phyloP scores from a whole-genome alignment of 805 yeast genomes.

The Saccharomycopsis fibuligera region DNA sequence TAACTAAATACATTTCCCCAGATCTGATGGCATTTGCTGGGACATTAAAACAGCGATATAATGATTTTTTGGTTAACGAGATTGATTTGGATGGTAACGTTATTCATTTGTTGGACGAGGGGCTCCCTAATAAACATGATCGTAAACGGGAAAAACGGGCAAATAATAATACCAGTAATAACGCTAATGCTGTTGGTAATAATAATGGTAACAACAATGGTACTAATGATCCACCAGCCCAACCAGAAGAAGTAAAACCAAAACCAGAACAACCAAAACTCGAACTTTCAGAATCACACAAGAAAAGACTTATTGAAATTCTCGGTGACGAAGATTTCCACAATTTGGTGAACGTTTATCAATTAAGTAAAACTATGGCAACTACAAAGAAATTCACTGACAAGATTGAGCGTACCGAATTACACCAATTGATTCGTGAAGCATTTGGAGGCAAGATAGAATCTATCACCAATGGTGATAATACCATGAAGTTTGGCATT shows the following conservation, averaged over 20 bases:
- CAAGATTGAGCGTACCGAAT: slow-evolving; percentile 65
- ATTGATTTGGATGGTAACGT: slow-evolving; percentile 63
- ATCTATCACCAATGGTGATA: slow-evolving; percentile 64
- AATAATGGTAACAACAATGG: slow-evolving; percentile 19
- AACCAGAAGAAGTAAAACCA: slow-evolving; percentile 21
- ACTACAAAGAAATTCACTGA: slow-evolving; percentile 52
- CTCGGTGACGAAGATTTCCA: slow-evolving; percentile 13
- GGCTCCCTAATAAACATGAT: slow-evolving; percentile 47
- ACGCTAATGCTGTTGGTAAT: slow-evolving; percentile 20
- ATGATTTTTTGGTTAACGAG: slow-evolving; percentile 93
- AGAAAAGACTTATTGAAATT: slow-evolving; percentile 2
- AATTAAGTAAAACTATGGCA: slow-evolving; percentile 50
- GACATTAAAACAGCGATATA: slow-evolving; percentile 76
- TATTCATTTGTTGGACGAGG: slow-evolving; percentile 69
- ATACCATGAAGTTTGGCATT: slow-evolving; percentile 58
- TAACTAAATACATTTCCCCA: slow-evolving; percentile 57
- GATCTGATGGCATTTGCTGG: slow-evolving; percentile 66
- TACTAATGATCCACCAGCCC: background rate
- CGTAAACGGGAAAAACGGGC: slow-evolving; percentile 34
- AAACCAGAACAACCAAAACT: slow-evolving; percentile 26
- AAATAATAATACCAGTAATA: slow-evolving; percentile 26
- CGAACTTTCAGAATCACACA: slow-evolving; percentile 11
- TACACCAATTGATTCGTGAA: slow-evolving; percentile 71
- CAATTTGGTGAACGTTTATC: slow-evolving; percentile 34
- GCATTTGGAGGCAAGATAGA: slow-evolving; percentile 74